Percentiles rank a stretch among this genome's conserved stretches.
phyloP scores from a whole-genome alignment of 495 filamentous ascomycete genomes.

The Cercophora sp. region DNA sequence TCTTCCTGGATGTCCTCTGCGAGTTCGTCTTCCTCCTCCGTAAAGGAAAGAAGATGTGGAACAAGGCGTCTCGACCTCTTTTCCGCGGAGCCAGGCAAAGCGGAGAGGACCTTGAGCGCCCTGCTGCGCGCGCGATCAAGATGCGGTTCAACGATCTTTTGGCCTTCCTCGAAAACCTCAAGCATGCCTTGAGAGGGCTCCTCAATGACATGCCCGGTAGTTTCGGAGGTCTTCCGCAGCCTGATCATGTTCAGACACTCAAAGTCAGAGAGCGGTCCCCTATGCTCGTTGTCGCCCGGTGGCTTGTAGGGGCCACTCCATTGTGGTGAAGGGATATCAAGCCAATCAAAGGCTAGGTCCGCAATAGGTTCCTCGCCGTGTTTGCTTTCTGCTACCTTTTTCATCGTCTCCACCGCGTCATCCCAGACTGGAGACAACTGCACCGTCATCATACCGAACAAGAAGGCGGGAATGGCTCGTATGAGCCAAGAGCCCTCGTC shows the following conservation, averaged over 20 bases:
- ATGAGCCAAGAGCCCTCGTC: conserved; percentile 60
- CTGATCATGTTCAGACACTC: conserved; percentile 72
- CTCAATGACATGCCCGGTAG: conserved; percentile 35
- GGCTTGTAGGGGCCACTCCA: conserved; percentile 35
- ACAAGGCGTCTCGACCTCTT: conserved; percentile 79
- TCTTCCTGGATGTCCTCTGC: conserved; percentile 35
- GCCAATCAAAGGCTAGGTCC: conserved; percentile 73
- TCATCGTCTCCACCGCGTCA: conserved; percentile 69
- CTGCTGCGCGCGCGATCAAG: conserved; percentile 58
- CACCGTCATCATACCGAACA: conserved; percentile 85
- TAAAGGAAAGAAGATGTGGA: conserved; percentile 81
- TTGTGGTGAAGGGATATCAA: conserved; percentile 55
- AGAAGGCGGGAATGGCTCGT: conserved; percentile 70
- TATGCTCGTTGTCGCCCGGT: conserved; percentile 21
- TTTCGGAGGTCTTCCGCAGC: conserved; percentile 45
- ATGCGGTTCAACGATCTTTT: conserved; percentile 37
- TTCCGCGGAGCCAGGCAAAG: conserved; percentile 72
- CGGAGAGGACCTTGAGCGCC: conserved; percentile 73
- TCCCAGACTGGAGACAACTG: conserved; percentile 81
- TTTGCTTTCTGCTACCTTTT: conserved; percentile 65
- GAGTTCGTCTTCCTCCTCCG: conserved; percentile 45
- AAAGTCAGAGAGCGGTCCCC: conserved; percentile 56
- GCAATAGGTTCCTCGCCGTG: conserved; percentile 70
- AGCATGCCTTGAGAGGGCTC: conserved; percentile 47
- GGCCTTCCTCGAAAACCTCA: conserved; percentile 44